Conservation (phyloP, 2,329 filamentous ascomycete species). For the Arthrobotrys sinensis region DNA sequence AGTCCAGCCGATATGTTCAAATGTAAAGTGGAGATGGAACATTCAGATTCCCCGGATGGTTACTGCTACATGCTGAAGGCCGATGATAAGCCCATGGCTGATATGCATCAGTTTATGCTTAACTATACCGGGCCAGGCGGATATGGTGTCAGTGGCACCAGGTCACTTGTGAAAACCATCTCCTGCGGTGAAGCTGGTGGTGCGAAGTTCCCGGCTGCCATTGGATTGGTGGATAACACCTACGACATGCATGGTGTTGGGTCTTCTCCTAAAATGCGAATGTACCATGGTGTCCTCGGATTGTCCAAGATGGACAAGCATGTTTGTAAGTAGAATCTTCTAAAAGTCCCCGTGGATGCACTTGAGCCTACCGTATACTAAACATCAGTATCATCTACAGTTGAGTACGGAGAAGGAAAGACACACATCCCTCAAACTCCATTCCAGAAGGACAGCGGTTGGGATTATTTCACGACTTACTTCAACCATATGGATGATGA, state of each 20-base stretch:
- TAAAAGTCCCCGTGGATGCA: background rate
- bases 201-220: slow-evolving; percentile 32
- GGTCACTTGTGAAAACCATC: slow-evolving; percentile 21
- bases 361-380: background rate
- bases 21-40: slow-evolving; percentile 18
- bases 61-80: slow-evolving; percentile 8
- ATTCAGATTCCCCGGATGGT: too few relatives aligned
- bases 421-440: slow-evolving; percentile 29
- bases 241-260: slow-evolving; percentile 19
- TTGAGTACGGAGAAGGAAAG: background rate
- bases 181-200: background rate
- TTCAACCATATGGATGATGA: slow-evolving; percentile 33
- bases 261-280: background rate
- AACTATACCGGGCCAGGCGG: slow-evolving; percentile 35
- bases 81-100: background rate
- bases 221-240: slow-evolving; percentile 41
- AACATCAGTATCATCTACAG: background rate
- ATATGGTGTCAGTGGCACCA: slow-evolving; percentile 21
- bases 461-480: slow-evolving; percentile 51
- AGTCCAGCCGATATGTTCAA: slow-evolving; percentile 38
- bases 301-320: slow-evolving; percentile 35
- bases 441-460: slow-evolving; percentile 19
- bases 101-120: slow-evolving; percentile 28
- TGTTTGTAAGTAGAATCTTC: slow-evolving; percentile 19
- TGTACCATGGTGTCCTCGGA: slow-evolving; percentile 44